These are phyloP conservation scores for Fomitopsis serialis DNA, from an alignment of 768 basidiomycete genomes.

Conservation along the genomic window DNA sequence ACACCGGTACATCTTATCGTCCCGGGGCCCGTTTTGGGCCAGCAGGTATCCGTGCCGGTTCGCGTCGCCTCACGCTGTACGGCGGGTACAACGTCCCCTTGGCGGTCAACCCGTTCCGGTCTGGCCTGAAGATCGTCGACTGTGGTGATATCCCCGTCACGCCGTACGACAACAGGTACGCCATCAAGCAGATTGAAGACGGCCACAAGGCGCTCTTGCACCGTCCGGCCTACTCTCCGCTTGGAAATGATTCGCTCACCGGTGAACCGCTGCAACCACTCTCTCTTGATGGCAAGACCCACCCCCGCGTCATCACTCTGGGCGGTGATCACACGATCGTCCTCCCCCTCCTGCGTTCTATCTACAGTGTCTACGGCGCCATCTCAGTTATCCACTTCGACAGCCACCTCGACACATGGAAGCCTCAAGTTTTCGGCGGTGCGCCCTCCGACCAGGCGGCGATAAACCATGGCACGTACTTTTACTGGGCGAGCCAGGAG, in stretches of 20 bases:
- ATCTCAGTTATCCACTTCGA: slow-evolving; percentile 87
- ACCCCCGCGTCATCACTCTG: slow-evolving; percentile 77
- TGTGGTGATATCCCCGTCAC: slow-evolving; percentile 78
- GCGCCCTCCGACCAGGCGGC: slow-evolving; percentile 67
- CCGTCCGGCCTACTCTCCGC: slow-evolving; percentile 52
- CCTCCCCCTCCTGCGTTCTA: slow-evolving; percentile 58
- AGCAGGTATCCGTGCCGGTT: slow-evolving; percentile 75
- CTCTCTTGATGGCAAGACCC: slow-evolving; percentile 64
- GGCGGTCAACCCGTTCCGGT: slow-evolving; percentile 63
- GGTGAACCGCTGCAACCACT: slow-evolving; percentile 53
- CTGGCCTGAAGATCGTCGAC: slow-evolving; percentile 66
- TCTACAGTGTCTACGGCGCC: slow-evolving; percentile 71
- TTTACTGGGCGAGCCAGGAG: slow-evolving; percentile 83
- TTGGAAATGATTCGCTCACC: slow-evolving; percentile 58
- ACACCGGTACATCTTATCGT: slow-evolving; percentile 72
- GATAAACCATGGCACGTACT: slow-evolving; percentile 87
- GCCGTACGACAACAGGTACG: slow-evolving; percentile 69
- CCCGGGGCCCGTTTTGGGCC: slow-evolving; percentile 86
- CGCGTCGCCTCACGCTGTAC: slow-evolving; percentile 67
- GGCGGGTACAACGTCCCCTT: slow-evolving; percentile 80
- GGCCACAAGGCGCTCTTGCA: slow-evolving; percentile 70
- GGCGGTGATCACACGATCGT: slow-evolving; percentile 90
- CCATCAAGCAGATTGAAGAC: slow-evolving; percentile 69
- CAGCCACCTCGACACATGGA: slow-evolving; percentile 80
- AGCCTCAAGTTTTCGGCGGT: slow-evolving; percentile 68